Evolutionary conservation across 345 rosid genomes (phyloP).

Genomic region (Aegle marmelos): DNA sequence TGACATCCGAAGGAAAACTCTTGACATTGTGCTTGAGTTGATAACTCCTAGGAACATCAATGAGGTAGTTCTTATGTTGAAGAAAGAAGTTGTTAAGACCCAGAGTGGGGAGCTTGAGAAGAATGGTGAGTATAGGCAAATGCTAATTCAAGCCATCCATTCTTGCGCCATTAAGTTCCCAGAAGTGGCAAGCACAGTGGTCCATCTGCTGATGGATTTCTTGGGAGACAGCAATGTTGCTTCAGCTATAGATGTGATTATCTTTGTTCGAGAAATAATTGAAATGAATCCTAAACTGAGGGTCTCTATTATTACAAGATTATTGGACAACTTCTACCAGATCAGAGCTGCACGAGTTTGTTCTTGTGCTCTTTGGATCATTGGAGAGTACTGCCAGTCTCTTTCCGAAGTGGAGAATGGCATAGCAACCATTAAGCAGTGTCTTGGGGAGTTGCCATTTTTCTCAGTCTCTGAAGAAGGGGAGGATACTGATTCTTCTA

Average conservation of each 20-base stretch:
- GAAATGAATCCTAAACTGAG: conserved; percentile 82
- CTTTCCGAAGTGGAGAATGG: conserved; percentile 89
- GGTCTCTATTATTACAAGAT: conserved; percentile 84
- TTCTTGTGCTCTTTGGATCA: conserved; percentile 89
- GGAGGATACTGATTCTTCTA: conserved; percentile 59
- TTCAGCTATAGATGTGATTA: conserved; percentile 76
- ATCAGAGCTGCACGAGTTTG: conserved; percentile 86
- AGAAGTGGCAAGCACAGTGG: conserved; percentile 91
- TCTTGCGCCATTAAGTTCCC: conserved; percentile 89
- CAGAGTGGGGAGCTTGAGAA: conserved; percentile 87
- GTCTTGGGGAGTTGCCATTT: conserved; percentile 87
- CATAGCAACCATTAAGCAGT: conserved; percentile 73
- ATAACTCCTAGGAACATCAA: conserved; percentile 73
- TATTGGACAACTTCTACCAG: conserved; percentile 85
- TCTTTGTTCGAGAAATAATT: conserved; percentile 80
- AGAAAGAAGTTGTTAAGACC: conserved; percentile 91
- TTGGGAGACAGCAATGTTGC: conserved; percentile 87
- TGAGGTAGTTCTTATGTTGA: conserved; percentile 73
- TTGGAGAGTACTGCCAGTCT: conserved; percentile 85
- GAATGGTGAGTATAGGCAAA: conserved; percentile 87
- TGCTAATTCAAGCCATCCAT: conserved; percentile 94
- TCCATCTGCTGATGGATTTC: conserved; percentile 90
- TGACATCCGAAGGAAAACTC: conserved; percentile 80
- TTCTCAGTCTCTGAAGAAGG: conserved; percentile 67
- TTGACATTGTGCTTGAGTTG: conserved; percentile 81